phyloP scores from a whole-genome alignment of 2,329 filamentous ascomycete genomes.

The Harringtonia lauricola region DNA sequence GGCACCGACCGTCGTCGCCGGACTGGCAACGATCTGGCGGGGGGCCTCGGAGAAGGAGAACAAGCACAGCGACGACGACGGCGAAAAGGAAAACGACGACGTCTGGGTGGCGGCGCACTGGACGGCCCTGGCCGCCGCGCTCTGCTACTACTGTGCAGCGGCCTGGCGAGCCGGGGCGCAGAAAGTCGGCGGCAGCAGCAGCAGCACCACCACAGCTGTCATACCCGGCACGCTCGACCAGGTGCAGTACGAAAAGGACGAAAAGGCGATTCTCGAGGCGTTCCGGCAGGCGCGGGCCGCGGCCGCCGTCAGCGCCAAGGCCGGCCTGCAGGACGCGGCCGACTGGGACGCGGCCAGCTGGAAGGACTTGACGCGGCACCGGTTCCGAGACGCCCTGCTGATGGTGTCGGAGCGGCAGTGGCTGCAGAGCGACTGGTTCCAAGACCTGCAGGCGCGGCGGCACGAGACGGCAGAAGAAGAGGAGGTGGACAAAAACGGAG shows the following conservation, averaged over 20 bases:
- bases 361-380: slow-evolving; percentile 33
- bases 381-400: slow-evolving; percentile 52
- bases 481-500: slow-evolving; percentile 17
- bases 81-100: slow-evolving; percentile 22
- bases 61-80: slow-evolving; percentile 23
- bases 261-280: slow-evolving; percentile 34
- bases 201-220: slow-evolving; percentile 4
- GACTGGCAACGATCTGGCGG: slow-evolving; percentile 47
- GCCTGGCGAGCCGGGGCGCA: slow-evolving; percentile 6
- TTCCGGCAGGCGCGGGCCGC: slow-evolving; percentile 16
- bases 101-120: slow-evolving; percentile 37
- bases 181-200: background rate
- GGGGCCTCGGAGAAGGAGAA: background rate
- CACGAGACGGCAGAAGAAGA: slow-evolving; percentile 14
- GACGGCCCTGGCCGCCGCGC: slow-evolving; percentile 44
- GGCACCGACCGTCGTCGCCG: slow-evolving; percentile 63
- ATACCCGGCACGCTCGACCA: slow-evolving; percentile 16
- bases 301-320: background rate
- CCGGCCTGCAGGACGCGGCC: slow-evolving; percentile 19
- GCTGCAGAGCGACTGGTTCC: slow-evolving; percentile 55
- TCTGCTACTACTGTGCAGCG: slow-evolving; percentile 49
- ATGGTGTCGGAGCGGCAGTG: slow-evolving; percentile 44
- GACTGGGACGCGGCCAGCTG: slow-evolving; percentile 40
- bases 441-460: slow-evolving; percentile 44
- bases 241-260: slow-evolving; percentile 32